Evolutionary conservation across 2,329 filamentous ascomycete genomes (phyloP).

Genomic region (Meredithiella fracta): DNA sequence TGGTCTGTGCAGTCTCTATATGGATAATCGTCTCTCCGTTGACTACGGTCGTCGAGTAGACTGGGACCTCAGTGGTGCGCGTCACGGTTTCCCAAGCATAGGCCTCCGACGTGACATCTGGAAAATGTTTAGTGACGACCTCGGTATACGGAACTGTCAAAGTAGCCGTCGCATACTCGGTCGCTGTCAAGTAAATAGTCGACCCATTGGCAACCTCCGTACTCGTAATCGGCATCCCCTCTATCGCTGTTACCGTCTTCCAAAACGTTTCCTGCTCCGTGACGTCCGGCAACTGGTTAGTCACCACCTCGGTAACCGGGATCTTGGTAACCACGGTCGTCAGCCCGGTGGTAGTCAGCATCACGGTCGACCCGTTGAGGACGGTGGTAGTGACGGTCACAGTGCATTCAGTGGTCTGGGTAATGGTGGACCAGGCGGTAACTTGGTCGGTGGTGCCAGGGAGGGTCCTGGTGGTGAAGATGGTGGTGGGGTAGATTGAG

Average conservation of each 20-base stretch:
- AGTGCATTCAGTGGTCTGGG: conserved; percentile 6
- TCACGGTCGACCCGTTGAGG: conserved; percentile 4
- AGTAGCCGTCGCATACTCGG: background rate
- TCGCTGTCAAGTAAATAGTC: conserved; percentile 2
- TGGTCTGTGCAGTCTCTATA: background rate
- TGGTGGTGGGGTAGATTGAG: conserved; percentile 5
- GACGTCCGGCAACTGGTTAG: conserved; percentile 14
- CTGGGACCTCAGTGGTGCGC: background rate
- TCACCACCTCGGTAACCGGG: conserved; percentile 18
- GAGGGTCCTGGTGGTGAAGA: conserved; percentile 6
- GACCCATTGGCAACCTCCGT: conserved; percentile 4
- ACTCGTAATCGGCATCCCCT: background rate
- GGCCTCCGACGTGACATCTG: conserved; percentile 1
- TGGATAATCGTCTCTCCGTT: conserved; percentile 1
- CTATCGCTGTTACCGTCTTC: conserved; percentile 4
- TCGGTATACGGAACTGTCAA: conserved; percentile 3
- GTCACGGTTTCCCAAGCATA: conserved; percentile 2
- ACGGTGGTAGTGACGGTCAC: conserved; percentile 5
- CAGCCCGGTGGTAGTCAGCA: conserved; percentile 1
- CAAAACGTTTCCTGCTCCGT: conserved; percentile 2
- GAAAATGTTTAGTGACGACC: conserved; percentile 5
- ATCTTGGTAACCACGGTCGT: conserved; percentile 9
- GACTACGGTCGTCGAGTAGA: background rate
- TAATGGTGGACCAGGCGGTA: background rate
- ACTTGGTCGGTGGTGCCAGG: conserved; percentile 4